Conservation (phyloP, 257 asterid species). For the Solanum commersonii region DNA sequence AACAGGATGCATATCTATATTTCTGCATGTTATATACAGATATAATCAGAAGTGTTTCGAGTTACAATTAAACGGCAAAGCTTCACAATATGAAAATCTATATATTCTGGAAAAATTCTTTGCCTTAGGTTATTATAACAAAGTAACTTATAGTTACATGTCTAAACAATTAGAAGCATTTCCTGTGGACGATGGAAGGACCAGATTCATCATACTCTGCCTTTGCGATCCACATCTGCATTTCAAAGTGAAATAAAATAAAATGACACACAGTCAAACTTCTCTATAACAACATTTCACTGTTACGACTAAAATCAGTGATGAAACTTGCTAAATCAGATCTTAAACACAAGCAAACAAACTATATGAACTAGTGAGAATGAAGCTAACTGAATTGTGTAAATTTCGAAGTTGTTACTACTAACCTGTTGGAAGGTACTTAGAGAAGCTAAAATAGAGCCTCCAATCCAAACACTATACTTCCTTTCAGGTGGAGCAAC, state of each 20-base stretch:
- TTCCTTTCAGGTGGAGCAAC: conserved; percentile 42
- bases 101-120: not conserved
- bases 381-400: not conserved
- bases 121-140: not conserved
- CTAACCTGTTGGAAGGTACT: conserved; percentile 38
- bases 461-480: conserved; percentile 41
- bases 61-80: not conserved
- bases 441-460: conserved; percentile 33
- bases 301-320: no score
- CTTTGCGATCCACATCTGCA: conserved; percentile 9
- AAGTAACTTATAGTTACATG: not conserved
- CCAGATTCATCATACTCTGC: conserved; percentile 2
- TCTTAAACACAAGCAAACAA: no score
- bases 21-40: not conserved
- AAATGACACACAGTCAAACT: no score
- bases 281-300: no score
- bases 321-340: no score
- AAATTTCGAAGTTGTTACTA: not conserved
- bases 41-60: not conserved
- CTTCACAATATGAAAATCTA: not conserved
- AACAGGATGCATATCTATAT: not conserved
- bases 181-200: conserved; percentile 4
- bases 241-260: not conserved
- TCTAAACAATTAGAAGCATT: conserved; percentile 1
- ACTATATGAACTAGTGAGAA: not conserved